Percentiles rank a stretch among this genome's conserved stretches.
Evolutionary conservation across 2,329 filamentous ascomycete genomes (phyloP).

Genomic region (Fusarium sp.): DNA sequence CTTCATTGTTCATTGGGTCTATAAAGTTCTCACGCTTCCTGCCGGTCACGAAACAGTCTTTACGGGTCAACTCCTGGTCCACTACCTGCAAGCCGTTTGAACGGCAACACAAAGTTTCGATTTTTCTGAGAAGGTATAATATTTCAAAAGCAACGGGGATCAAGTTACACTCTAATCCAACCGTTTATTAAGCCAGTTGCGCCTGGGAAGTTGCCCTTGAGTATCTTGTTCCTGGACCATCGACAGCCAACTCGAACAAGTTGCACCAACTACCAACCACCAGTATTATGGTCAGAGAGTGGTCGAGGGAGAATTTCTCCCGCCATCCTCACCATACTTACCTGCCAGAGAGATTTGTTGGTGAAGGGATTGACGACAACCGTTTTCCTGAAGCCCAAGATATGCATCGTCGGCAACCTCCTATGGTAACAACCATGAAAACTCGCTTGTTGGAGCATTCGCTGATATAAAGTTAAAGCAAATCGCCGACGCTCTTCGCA

Average conservation of each 20-base stretch:
- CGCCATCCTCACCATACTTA: conserved; percentile 54
- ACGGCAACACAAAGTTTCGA: neutral
- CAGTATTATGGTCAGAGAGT: conserved; percentile 58
- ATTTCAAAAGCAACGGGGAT: neutral
- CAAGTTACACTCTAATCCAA: neutral
- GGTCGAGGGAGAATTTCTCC: conserved; percentile 57
- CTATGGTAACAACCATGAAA: conserved; percentile 53
- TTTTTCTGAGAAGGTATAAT: neutral
- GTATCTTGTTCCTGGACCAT: conserved; percentile 3
- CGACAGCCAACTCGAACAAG: neutral
- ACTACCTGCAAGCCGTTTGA: neutral
- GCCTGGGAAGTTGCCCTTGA: conserved; percentile 5
- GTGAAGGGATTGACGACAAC: conserved; percentile 50
- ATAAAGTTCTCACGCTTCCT: conserved; percentile 1
- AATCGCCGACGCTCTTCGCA: conserved; percentile 65
- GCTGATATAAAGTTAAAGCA: conserved; percentile 54
- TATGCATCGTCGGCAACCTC: conserved; percentile 54
- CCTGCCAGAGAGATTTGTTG: conserved; percentile 49
- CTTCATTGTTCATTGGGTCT: conserved; percentile 2
- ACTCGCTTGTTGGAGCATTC: neutral
- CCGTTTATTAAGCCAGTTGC: neutral
- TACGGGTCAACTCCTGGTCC: neutral
- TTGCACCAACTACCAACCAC: conserved; percentile 5
- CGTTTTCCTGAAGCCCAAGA: conserved; percentile 55
- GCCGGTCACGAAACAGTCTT: conserved; percentile 1